Conservation (phyloP, 2,329 filamentous ascomycete genomes). For the Chrysoporthe cubensis region DNA sequence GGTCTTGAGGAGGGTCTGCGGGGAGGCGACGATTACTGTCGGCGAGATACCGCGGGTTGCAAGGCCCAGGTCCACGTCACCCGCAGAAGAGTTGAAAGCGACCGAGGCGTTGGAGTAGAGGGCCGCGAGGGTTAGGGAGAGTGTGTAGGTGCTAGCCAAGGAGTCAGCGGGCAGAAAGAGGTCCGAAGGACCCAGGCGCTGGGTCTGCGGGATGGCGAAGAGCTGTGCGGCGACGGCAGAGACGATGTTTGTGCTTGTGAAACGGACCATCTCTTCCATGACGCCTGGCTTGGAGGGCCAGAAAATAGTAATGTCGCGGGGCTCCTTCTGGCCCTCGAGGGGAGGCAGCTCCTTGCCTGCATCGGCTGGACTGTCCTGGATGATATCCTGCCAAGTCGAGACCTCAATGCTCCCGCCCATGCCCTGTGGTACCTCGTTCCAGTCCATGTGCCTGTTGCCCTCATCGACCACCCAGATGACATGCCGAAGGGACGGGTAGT, state of each 20-base stretch:
- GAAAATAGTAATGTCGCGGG: slow-evolving; percentile 66
- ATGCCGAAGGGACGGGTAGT: slow-evolving; percentile 72
- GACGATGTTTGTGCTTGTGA: slow-evolving; percentile 83
- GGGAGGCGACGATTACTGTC: slow-evolving; percentile 79
- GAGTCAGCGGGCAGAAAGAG: slow-evolving; percentile 84
- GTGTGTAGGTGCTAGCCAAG: slow-evolving; percentile 77
- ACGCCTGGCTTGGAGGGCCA: slow-evolving; percentile 61
- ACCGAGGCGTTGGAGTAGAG: slow-evolving; percentile 84
- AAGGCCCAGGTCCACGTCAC: slow-evolving; percentile 70
- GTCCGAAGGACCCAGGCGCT: slow-evolving; percentile 75
- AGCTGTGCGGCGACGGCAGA: slow-evolving; percentile 81
- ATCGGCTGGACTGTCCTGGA: slow-evolving; percentile 68
- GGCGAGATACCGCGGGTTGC: slow-evolving; percentile 77
- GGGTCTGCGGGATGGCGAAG: slow-evolving; percentile 72
- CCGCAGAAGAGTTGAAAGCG: slow-evolving; percentile 86
- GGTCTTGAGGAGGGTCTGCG: slow-evolving; percentile 70
- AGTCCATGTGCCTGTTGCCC: slow-evolving; percentile 90
- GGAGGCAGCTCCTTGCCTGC: slow-evolving; percentile 67
- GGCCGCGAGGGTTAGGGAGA: slow-evolving; percentile 79
- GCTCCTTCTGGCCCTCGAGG: slow-evolving; percentile 56
- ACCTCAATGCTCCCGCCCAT: slow-evolving; percentile 77
- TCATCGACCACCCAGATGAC: slow-evolving; percentile 93
- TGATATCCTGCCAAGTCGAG: slow-evolving; percentile 89
- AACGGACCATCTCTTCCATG: slow-evolving; percentile 74
- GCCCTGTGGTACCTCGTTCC: slow-evolving; percentile 84